phyloP scores from a whole-genome alignment of 345 rosid genomes.

The Lepidium didymum region DNA sequence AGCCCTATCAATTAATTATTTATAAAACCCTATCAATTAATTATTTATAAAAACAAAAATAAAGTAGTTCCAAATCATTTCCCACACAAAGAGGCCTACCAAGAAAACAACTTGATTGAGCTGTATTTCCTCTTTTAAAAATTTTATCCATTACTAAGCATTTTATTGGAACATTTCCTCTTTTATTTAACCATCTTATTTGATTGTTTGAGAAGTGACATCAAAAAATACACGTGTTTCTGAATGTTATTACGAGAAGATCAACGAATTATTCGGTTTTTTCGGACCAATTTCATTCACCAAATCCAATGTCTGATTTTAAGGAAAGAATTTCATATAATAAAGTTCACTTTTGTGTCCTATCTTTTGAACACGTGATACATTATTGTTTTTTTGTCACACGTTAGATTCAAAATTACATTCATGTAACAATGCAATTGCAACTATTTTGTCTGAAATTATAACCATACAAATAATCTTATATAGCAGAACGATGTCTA shows the following conservation, averaged over 20 bases:
- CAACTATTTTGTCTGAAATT: neutral
- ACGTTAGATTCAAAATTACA: neutral
- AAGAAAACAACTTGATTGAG: conserved; percentile 23
- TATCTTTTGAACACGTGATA: no score
- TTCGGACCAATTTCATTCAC: no score
- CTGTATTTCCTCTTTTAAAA: conserved; percentile 9
- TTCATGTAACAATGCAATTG: neutral
- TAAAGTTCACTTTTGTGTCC: no score
- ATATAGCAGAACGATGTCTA: no score
- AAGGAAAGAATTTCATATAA: no score
- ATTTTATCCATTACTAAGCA: neutral
- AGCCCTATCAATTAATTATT: neutral
- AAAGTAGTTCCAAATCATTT: conserved; percentile 16
- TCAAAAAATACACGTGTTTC: neutral
- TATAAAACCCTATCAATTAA: neutral
- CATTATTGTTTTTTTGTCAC: neutral
- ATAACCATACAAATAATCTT: no score
- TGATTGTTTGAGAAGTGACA: no score
- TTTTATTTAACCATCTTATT: no score
- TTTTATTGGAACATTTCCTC: no score
- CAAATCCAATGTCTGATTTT: no score
- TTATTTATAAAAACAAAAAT: neutral
- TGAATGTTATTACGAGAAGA: neutral
- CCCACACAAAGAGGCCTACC: conserved; percentile 20
- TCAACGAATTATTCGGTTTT: neutral